Conservation (phyloP, 164 flowering plant genomes). For the Nymphaea thermarum region DNA sequence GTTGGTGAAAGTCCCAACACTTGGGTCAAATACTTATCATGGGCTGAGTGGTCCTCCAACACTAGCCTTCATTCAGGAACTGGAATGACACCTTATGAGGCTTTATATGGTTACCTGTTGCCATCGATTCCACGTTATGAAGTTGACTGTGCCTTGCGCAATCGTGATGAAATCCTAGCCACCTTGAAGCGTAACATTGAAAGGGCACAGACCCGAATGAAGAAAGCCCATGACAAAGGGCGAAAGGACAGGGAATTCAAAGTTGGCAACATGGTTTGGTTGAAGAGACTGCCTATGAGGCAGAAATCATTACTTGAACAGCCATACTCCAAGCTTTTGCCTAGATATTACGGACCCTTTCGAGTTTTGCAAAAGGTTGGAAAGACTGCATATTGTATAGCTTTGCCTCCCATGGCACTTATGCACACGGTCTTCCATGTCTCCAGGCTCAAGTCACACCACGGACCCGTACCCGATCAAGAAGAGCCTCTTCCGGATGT, state of each 20-base stretch:
- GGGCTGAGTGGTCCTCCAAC: conserved; percentile 2
- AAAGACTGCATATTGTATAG: neutral
- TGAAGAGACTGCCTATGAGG: neutral
- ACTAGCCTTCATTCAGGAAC: neutral
- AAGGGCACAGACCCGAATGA: neutral
- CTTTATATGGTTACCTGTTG: neutral
- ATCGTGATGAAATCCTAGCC: neutral
- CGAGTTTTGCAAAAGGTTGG: neutral
- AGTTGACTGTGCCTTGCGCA: neutral
- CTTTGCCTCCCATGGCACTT: neutral
- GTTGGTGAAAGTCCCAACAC: neutral
- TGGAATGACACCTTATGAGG: neutral
- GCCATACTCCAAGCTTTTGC: no score
- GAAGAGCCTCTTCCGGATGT: no score
- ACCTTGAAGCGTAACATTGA: neutral
- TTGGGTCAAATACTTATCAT: neutral
- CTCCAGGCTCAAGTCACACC: no score
- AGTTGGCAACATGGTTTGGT: neutral
- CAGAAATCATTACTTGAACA: neutral
- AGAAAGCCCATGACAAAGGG: neutral
- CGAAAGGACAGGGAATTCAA: neutral
- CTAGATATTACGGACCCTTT: neutral
- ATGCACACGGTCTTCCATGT: no score
- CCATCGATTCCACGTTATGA: neutral
- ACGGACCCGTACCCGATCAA: no score